Conservation (phyloP, 768 basidiomycete genomes). For the Phylloporus rhodoxanthus region DNA sequence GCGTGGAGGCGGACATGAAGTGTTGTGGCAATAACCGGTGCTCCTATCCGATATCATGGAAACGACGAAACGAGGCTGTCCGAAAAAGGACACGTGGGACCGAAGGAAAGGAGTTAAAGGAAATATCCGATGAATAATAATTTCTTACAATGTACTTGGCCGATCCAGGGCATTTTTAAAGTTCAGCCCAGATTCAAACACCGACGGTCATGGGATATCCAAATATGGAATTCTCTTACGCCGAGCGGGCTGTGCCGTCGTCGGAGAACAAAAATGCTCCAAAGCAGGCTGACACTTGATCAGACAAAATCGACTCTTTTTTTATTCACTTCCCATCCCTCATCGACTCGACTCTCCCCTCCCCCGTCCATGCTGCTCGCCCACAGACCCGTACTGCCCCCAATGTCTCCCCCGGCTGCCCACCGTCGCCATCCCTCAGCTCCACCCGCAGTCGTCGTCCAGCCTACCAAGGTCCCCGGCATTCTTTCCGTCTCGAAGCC, state of each 20-base stretch:
- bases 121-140: slow-evolving; percentile 7
- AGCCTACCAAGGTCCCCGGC: slow-evolving; percentile 69
- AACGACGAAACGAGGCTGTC: not conserved
- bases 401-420: slow-evolving; percentile 28
- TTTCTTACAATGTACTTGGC: not conserved
- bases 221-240: slow-evolving; percentile 20
- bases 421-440: slow-evolving; percentile 70
- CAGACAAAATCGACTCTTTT: slow-evolving; percentile 25
- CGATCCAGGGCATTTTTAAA: slow-evolving; percentile 13
- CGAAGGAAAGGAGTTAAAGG: slow-evolving; percentile 16
- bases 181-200: slow-evolving; percentile 26
- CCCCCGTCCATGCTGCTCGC: slow-evolving; percentile 36
- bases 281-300: slow-evolving; percentile 28
- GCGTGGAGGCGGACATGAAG: slow-evolving; percentile 7
- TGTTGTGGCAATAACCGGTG: not conserved
- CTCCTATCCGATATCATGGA: slow-evolving; percentile 1
- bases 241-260: slow-evolving; percentile 25
- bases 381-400: slow-evolving; percentile 32
- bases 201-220: slow-evolving; percentile 16
- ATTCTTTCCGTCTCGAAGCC: slow-evolving; percentile 67
- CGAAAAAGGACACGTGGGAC: slow-evolving; percentile 9
- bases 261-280: slow-evolving; percentile 33
- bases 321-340: slow-evolving; percentile 8
- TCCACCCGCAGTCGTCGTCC: slow-evolving; percentile 58
- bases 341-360: not conserved